Base-by-base conservation (phyloP, 306 rosid genomes). In the Biancaea sappan region DNA sequence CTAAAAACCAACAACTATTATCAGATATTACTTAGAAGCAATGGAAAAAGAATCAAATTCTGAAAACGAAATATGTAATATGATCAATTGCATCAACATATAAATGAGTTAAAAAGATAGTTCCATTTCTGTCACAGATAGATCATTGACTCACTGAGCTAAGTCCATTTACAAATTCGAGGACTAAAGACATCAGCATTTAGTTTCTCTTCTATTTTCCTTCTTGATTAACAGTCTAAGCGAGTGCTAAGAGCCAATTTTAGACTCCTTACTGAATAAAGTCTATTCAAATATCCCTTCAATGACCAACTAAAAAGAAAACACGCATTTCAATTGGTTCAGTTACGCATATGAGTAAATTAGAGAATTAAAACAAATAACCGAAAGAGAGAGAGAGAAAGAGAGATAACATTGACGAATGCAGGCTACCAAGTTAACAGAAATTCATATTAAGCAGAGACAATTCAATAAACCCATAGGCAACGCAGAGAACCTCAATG, bases 401-500 rank as follows among this genome's bases (percentile, higher is more conserved):
- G n/a, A n/a, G n/a, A n/a, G n/a, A n/a, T n/a, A n/a, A n/a, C n/a
- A 38, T 22, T 38, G 12, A 53, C 6, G 25, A 61, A 74, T 37
- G 46, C 50, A 29, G 67, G 64, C 1, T 1, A 8, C 38, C 41
- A 46, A 35, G 24, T 13, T 31, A 43, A 34, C 35, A 9, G n/a
- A 53, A 63, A 18, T 16, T 31, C 26, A 65, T 8, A 6, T 54
- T 19, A 72, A 67, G 67, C 59, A 79, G 43, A 70, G 62, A 52
- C 69, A 76, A 75, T 19, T 46, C 73, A 85, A 77, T 75, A 82
- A 85, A 79, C 80, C 76, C 61, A 82, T 79, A 41, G 28, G 22
- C 25, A 53, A 75, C 50, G 44, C 21, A 50, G 3, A 34, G 14
- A 77, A 83, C 90, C 87, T 95, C 98, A 46, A 95, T 90, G 34